phyloP scores from a whole-genome alignment of 164 flowering plant genomes.

The Berberis vulgaris region DNA sequence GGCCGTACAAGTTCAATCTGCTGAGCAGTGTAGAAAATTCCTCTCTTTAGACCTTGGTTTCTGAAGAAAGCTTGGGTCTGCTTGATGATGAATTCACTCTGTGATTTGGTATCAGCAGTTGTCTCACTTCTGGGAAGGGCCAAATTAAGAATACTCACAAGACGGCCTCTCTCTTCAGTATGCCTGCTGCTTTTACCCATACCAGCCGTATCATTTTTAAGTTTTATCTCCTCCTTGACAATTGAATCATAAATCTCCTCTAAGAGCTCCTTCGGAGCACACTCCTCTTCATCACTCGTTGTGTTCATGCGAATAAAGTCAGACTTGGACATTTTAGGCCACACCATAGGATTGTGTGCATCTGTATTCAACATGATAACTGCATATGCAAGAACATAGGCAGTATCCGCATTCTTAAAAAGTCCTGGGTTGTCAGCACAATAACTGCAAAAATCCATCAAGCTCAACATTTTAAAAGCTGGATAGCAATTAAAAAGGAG shows the following conservation, averaged over 20 bases:
- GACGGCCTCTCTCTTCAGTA: constrained; percentile 76
- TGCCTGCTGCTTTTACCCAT: constrained; percentile 44
- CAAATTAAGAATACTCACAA: constrained; percentile 82
- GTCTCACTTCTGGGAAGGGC: constrained; percentile 72
- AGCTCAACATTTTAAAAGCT: constrained; percentile 1
- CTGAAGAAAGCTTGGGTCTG: constrained; percentile 77
- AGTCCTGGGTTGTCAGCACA: constrained; percentile 95
- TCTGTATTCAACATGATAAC: constrained; percentile 94
- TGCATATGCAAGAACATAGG: constrained; percentile 97
- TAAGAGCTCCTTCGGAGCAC: constrained; percentile 74
- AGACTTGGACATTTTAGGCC: constrained; percentile 90
- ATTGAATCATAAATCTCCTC: constrained; percentile 96
- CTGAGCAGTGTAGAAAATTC: constrained; percentile 66
- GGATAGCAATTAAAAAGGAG: not conserved
- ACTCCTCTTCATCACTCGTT: constrained; percentile 61
- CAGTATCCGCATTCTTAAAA: constrained; percentile 93
- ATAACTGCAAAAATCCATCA: constrained; percentile 56
- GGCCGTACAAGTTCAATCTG: constrained; percentile 82
- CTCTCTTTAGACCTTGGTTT: constrained; percentile 68
- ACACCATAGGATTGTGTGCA: constrained; percentile 95
- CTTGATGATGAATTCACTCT: constrained; percentile 75
- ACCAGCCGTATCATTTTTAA: constrained; percentile 51
- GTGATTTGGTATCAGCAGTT: constrained; percentile 52
- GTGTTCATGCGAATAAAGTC: constrained; percentile 83
- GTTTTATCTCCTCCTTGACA: constrained; percentile 84